Percentiles rank a stretch among this genome's conserved stretches.
Conservation (phyloP, 179 eudicot species). For the Spergularia azorica region DNA sequence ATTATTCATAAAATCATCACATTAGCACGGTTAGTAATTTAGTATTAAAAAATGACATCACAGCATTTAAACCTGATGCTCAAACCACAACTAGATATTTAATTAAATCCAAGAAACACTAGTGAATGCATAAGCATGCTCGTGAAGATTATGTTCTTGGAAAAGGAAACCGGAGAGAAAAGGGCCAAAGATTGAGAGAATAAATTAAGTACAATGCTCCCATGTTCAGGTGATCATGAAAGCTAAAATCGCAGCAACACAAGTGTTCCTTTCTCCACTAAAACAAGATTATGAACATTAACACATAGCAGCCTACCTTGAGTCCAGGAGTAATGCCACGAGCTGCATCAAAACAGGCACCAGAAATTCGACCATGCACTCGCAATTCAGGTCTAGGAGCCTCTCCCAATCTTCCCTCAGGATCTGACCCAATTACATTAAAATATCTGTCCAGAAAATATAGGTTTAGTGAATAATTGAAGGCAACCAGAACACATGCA, state of each 20-base stretch:
- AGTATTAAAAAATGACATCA: no score
- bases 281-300: neutral
- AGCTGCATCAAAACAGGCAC: slow-evolving; percentile 98
- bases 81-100: no score
- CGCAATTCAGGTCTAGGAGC: slow-evolving; percentile 91
- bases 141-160: no score
- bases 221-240: neutral
- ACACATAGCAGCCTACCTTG: slow-evolving; percentile 41
- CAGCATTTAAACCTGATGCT: no score
- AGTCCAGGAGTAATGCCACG: slow-evolving; percentile 74
- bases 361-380: slow-evolving; percentile 88
- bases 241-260: neutral
- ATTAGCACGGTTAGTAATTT: no score
- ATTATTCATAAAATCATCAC: no score
- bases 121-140: no score
- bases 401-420: slow-evolving; percentile 91
- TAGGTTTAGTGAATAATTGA: neutral
- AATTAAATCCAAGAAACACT: no score
- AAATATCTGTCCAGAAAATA: slow-evolving; percentile 56
- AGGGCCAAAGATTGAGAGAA: neutral
- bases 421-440: slow-evolving; percentile 94
- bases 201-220: neutral
- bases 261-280: neutral
- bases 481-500: neutral
- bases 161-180: no score